A percentile compares a stretch with the other conserved stretches of the same genome.
Conservation (phyloP, 2,329 filamentous ascomycete genomes). For the Cercospora sp. region DNA sequence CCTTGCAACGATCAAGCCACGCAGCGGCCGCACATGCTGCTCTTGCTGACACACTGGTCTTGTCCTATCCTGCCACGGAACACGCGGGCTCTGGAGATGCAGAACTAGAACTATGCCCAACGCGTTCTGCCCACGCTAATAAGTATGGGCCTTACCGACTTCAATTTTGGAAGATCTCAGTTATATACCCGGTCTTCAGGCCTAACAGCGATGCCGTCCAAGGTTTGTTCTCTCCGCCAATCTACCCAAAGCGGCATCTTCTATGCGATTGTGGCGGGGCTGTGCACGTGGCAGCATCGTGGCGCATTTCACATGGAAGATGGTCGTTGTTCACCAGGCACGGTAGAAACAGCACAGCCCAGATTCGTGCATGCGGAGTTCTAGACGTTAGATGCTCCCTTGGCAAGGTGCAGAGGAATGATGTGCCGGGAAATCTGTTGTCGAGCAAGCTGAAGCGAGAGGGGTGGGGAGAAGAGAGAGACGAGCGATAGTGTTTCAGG, state of each 20-base stretch:
- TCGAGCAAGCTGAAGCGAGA: not conserved
- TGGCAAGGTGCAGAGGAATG: not conserved
- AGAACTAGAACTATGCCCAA: not conserved
- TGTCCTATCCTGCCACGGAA: not conserved
- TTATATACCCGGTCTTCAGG: not conserved
- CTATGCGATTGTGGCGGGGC: not conserved
- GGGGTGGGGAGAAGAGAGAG: not conserved
- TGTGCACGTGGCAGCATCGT: not conserved
- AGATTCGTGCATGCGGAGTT: not conserved
- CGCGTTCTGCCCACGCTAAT: not conserved
- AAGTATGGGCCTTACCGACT: not conserved
- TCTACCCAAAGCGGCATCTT: not conserved
- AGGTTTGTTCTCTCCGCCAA: not conserved
- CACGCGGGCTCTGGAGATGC: not conserved
- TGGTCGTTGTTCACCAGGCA: not conserved
- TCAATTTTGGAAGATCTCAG: not conserved
- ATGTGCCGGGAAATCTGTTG: not conserved
- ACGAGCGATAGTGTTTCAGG: not conserved
- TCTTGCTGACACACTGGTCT: not conserved
- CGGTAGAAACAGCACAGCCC: not conserved
- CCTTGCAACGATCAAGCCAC: not conserved
- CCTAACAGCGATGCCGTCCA: not conserved
- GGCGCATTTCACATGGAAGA: not conserved
- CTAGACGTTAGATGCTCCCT: not conserved
- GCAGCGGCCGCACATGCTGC: not conserved